Conservation (phyloP, 257 asterid species). For the Echium plantagineum region DNA sequence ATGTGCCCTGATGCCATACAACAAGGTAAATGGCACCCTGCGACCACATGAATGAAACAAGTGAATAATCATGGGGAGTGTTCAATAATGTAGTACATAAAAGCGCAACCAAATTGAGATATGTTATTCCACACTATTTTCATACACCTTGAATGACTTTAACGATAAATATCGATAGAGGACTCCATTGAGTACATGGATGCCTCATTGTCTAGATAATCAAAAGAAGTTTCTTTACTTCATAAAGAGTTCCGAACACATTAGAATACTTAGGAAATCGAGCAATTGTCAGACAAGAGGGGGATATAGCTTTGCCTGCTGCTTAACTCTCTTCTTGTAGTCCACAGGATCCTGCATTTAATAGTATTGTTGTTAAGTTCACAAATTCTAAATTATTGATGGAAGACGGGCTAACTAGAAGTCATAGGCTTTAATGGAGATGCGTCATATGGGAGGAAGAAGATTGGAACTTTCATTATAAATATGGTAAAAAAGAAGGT, state of each 20-base stretch:
- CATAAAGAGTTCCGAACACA: neutral
- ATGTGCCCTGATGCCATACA: neutral
- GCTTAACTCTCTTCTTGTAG: conserved; percentile 67
- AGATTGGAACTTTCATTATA: neutral
- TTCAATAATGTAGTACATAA: neutral
- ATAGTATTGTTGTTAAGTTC: neutral
- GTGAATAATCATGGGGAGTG: neutral
- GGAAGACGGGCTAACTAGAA: neutral
- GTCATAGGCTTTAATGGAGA: neutral
- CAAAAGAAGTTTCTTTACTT: neutral
- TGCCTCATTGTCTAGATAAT: neutral
- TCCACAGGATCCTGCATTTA: conserved; percentile 60
- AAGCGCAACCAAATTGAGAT: neutral
- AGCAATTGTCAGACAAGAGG: conserved; percentile 31
- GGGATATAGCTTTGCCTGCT: conserved; percentile 80
- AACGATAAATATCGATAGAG: neutral
- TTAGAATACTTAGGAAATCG: conserved; percentile 5
- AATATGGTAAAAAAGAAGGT: too few species aligned
- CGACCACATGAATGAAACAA: neutral
- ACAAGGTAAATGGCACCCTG: neutral
- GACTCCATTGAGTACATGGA: neutral
- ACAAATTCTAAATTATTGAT: neutral
- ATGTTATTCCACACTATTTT: neutral
- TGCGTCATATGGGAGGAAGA: neutral
- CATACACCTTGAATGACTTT: neutral